A percentile compares a stretch with the other conserved stretches of the same genome.
phyloP scores from a whole-genome alignment of 805 yeast genomes.

The Schwanniomyces pseudopolymorphus region DNA sequence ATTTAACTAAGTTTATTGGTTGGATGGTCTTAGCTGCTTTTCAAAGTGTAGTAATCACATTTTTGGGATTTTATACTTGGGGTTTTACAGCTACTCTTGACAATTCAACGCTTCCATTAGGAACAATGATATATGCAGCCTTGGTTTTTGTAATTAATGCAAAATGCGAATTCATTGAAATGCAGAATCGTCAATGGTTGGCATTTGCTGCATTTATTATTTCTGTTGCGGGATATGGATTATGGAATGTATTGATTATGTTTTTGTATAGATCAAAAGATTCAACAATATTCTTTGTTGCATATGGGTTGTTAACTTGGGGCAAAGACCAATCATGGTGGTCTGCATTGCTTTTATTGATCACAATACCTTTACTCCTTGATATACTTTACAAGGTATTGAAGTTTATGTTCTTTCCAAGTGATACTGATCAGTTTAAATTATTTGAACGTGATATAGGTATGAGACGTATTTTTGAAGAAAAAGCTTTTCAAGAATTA shows the following conservation, averaged over 20 bases:
- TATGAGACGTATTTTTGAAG: conserved; percentile 69
- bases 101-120: conserved; percentile 78
- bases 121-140: conserved; percentile 72
- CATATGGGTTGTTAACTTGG: conserved; percentile 67
- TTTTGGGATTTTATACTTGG: conserved; percentile 65
- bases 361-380: conserved; percentile 57
- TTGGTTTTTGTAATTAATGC: conserved; percentile 71
- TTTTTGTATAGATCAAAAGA: conserved; percentile 56
- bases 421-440: conserved; percentile 79
- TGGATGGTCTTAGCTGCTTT: conserved; percentile 81
- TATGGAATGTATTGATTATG: conserved; percentile 81
- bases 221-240: conserved; percentile 80
- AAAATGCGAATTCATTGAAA: conserved; percentile 79
- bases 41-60: conserved; percentile 70
- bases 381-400: conserved; percentile 65
- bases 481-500: conserved; percentile 69
- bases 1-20: conserved; percentile 60
- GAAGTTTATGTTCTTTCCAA: conserved; percentile 56
- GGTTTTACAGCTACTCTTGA: conserved; percentile 69
- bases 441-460: conserved; percentile 68
- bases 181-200: conserved; percentile 69
- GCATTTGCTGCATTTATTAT: conserved; percentile 64
- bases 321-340: conserved; percentile 86
- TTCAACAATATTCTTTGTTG: conserved; percentile 67
- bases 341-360: conserved; percentile 65